phyloP scores from a whole-genome alignment of 306 rosid genomes.

The Pueraria montana region DNA sequence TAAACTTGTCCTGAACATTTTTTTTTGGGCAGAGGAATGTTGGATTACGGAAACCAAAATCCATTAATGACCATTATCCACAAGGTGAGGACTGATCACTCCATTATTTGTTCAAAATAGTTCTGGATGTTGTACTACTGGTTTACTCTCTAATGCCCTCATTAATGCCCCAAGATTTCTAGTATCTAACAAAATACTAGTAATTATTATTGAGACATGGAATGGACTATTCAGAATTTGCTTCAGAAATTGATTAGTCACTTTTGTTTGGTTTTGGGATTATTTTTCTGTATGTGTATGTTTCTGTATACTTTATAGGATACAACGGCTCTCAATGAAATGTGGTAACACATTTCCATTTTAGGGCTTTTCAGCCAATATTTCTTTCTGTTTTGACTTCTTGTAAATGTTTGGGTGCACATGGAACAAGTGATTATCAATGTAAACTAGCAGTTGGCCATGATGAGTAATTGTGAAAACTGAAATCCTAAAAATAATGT shows the following conservation, averaged over 20 bases:
- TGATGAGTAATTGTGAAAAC: conserved; percentile 23
- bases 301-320: not conserved
- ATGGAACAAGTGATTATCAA: conserved; percentile 8
- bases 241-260: conserved; percentile 13
- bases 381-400: not conserved
- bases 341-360: conserved; percentile 15
- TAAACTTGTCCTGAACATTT: conserved; percentile 45
- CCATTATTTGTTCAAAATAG: not conserved
- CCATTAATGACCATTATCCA: conserved; percentile 52
- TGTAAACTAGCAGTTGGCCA: not conserved
- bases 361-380: conserved; percentile 8
- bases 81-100: conserved; percentile 59
- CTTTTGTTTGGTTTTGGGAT: not conserved
- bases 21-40: conserved; percentile 60
- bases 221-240: conserved; percentile 9
- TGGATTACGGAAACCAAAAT: conserved; percentile 58
- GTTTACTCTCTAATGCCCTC: not conserved
- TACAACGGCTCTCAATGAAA: not conserved
- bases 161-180: conserved; percentile 26
- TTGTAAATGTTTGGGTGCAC: not conserved
- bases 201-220: conserved; percentile 10
- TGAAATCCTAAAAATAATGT: conserved; percentile 5
- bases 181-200: not conserved
- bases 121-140: conserved; percentile 14
- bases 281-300: conserved; percentile 15